phyloP scores from a whole-genome alignment of 2,329 filamentous ascomycete species.

The Phialocephala sp. region DNA sequence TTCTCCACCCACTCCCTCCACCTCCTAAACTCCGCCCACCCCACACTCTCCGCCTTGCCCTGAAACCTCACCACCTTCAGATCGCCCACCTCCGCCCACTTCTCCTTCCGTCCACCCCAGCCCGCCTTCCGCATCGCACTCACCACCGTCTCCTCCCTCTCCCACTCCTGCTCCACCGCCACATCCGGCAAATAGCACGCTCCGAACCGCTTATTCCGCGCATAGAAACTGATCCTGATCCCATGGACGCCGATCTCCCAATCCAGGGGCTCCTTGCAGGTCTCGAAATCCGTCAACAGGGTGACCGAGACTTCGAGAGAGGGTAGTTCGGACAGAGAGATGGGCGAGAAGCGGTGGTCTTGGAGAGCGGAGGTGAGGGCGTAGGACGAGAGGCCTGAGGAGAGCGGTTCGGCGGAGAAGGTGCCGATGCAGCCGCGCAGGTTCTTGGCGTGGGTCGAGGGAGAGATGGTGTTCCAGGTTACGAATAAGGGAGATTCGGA shows the following conservation, averaged over 20 bases:
- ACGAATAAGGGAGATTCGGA: conserved; percentile 82
- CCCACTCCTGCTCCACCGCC: conserved; percentile 91
- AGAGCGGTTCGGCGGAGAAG: conserved; percentile 79
- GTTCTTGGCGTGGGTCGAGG: conserved; percentile 49
- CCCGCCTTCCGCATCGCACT: conserved; percentile 95
- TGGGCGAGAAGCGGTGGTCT: conserved; percentile 66
- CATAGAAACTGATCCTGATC: conserved; percentile 82
- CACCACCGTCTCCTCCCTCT: conserved; percentile 86
- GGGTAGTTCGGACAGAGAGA: conserved; percentile 60
- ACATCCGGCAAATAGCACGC: conserved; percentile 94
- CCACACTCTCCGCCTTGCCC: conserved; percentile 76
- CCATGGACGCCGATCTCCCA: conserved; percentile 90
- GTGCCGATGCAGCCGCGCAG: conserved; percentile 97
- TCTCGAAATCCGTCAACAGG: conserved; percentile 84
- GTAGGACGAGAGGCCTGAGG: conserved; percentile 76
- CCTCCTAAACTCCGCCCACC: conserved; percentile 75
- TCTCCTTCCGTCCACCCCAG: conserved; percentile 71
- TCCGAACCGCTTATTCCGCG: conserved; percentile 75
- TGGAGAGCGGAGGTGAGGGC: conserved; percentile 77
- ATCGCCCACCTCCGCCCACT: conserved; percentile 77
- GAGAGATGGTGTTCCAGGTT: conserved; percentile 77
- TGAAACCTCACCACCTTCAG: conserved; percentile 85
- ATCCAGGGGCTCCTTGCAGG: conserved; percentile 73
- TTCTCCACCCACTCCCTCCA: conserved; percentile 75
- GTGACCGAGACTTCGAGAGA: conserved; percentile 73